Base-by-base conservation (phyloP, 768 basidiomycete species). In the Harrya chromipes region DNA sequence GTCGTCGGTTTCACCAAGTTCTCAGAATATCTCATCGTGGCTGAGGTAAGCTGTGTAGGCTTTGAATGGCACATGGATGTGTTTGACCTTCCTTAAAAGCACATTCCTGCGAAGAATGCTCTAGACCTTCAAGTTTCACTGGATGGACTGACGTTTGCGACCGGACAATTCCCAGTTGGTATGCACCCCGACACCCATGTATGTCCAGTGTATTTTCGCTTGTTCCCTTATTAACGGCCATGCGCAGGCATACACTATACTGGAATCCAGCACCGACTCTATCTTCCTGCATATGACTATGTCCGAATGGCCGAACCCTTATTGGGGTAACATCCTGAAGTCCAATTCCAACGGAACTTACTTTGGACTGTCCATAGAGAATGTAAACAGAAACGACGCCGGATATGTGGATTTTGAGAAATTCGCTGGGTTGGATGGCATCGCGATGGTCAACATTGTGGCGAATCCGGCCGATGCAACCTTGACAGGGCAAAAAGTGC, bases 301-400 rank as follows among this genome's bases (percentile, higher is more conserved):
- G 74, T 90, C 90, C 17, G 83, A 89, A 51, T 71, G 76, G 14
- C 77, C 80, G 0, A 76, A 73, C 19, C 89, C 85, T 3, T 87
- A 75, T 63, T 98, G 89, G 85, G 97, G 97, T 31, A 87, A 81
- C 61, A 85, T 98, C 57, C 79, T 93, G 52, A 95, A 95, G 69
- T 97, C 94, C 24, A 98, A 99, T 68, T 97, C 89, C 26, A 99
- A 99, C 60, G 97, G 97, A 33, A 99, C 97, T 0, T 97, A 97
- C 74, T 99, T 93, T 65, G 85, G 89, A 19, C 66, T 94, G 11
- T 90, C 94, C 1, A 61, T 90, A 34, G 87, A 90, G 57, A 78
- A 93, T 58, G 97, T 90, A 47, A 98, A 98, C 67, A 81, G 97
- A n/a, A 86, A 99, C 64, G 72, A 81, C 0, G 64, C 72, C 0